phyloP scores from a whole-genome alignment of 2,329 filamentous ascomycete species.

The Ceratocystis lukuohia region DNA sequence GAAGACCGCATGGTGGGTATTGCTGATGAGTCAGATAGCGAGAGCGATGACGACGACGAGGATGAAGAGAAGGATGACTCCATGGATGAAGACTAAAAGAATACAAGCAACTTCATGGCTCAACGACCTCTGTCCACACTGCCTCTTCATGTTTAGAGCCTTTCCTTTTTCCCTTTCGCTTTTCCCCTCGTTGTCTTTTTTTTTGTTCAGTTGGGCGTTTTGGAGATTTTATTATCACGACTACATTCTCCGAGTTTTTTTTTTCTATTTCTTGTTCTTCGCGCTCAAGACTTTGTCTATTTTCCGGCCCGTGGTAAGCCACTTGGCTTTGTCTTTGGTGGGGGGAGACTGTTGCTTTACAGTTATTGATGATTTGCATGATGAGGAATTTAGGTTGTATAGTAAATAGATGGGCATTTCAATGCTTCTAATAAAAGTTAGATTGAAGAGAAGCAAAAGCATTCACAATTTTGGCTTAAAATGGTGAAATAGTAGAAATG shows the following conservation, averaged over 20 bases:
- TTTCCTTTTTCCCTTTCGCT: neutral
- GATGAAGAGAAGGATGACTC: constrained; percentile 33
- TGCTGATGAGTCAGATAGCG: constrained; percentile 52
- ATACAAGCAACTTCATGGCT: neutral
- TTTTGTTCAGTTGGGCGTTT: constrained; percentile 10
- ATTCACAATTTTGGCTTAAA: neutral
- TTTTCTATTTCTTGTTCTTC: neutral
- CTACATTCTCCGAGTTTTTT: constrained; percentile 9
- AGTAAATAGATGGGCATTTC: constrained; percentile 7
- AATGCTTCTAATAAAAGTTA: constrained; percentile 8
- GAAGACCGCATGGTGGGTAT: constrained; percentile 69
- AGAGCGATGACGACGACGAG: constrained; percentile 46
- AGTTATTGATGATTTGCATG: constrained; percentile 14
- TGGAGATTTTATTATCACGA: constrained; percentile 5
- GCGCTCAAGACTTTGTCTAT: neutral
- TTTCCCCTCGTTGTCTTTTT: constrained; percentile 2
- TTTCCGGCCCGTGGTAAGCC: neutral
- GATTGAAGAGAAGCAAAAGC: neutral
- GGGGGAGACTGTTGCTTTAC: neutral
- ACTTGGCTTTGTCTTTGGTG: neutral
- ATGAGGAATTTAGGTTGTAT: constrained; percentile 6
- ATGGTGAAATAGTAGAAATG: neutral
- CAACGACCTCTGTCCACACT: neutral
- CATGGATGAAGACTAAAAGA: constrained; percentile 42
- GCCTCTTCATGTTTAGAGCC: neutral